Percentiles rank a stretch among this genome's conserved stretches.
phyloP scores from a whole-genome alignment of 2,329 filamentous ascomycete genomes.

The Penicillium polonicum region DNA sequence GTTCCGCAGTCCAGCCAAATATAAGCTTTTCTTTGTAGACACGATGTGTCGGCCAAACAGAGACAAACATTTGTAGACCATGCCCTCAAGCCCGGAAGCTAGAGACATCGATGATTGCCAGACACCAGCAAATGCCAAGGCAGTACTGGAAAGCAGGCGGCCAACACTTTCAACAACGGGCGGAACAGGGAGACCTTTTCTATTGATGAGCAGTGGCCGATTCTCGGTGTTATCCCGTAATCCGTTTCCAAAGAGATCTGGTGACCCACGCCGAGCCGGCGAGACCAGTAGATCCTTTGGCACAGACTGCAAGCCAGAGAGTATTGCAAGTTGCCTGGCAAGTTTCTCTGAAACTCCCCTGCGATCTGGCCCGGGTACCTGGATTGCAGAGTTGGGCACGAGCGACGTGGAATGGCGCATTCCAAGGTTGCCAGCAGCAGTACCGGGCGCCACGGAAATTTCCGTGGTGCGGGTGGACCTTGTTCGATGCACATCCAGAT shows the following conservation, averaged over 20 bases:
- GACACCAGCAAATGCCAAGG: conserved; percentile 4
- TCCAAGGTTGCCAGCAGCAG: background rate
- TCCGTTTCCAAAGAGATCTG: background rate
- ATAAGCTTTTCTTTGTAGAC: conserved; percentile 12
- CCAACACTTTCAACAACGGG: conserved; percentile 2
- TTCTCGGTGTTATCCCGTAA: background rate
- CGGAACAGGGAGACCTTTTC: background rate
- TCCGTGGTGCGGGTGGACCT: background rate
- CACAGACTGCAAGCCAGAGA: background rate
- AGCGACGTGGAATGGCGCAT: background rate
- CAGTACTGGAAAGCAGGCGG: conserved; percentile 5
- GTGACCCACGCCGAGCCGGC: background rate
- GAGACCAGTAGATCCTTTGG: background rate
- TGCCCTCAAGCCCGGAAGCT: conserved; percentile 1
- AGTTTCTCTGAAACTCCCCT: background rate
- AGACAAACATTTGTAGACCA: conserved; percentile 12
- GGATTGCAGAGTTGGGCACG: background rate
- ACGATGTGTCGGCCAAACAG: conserved; percentile 8
- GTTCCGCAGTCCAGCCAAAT: background rate
- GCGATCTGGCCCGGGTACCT: background rate
- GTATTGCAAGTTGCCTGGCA: background rate
- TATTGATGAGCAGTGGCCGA: background rate
- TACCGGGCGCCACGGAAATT: background rate
- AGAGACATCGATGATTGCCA: conserved; percentile 8
- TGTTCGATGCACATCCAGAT: background rate